These are phyloP conservation scores for Candida labiduridarum DNA, from an alignment of 1,139 yeast genomes.

Conservation along the genomic window DNA sequence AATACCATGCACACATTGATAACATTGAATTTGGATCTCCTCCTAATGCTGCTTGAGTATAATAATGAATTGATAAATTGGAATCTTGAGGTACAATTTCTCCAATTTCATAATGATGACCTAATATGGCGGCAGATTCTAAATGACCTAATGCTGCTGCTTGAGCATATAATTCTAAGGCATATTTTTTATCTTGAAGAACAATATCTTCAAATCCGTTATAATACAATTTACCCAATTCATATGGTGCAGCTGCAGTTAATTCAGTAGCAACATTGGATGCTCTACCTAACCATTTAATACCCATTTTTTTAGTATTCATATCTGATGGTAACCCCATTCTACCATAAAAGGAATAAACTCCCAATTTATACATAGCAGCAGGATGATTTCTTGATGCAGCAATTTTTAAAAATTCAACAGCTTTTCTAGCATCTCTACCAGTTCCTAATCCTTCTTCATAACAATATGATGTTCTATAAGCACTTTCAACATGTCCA, in stretches of 20 bases:
- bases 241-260: slow-evolving; percentile 91
- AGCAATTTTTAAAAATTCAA: slow-evolving; percentile 83
- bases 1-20: slow-evolving; percentile 95
- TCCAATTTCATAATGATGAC: slow-evolving; percentile 85
- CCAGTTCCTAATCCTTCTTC: slow-evolving; percentile 95
- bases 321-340: slow-evolving; percentile 78
- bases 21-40: slow-evolving; percentile 92
- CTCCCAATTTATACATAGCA: slow-evolving; percentile 90
- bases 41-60: slow-evolving; percentile 85
- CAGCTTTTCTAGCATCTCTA: slow-evolving; percentile 83
- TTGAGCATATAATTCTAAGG: slow-evolving; percentile 82
- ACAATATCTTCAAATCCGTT: slow-evolving; percentile 86
- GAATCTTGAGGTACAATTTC: slow-evolving; percentile 79
- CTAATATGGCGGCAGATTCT: slow-evolving; percentile 78
- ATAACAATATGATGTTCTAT: slow-evolving; percentile 86
- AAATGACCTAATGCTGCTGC: slow-evolving; percentile 89
- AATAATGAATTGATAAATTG: slow-evolving; percentile 86
- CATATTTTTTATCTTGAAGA: slow-evolving; percentile 80
- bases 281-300: slow-evolving; percentile 91
- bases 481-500: slow-evolving; percentile 89
- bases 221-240: slow-evolving; percentile 82
- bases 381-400: slow-evolving; percentile 93
- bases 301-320: slow-evolving; percentile 79
- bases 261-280: slow-evolving; percentile 81
- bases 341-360: slow-evolving; percentile 79